Conservation (phyloP, 23 red algal genomes). For the Chondrus crispus region DNA sequence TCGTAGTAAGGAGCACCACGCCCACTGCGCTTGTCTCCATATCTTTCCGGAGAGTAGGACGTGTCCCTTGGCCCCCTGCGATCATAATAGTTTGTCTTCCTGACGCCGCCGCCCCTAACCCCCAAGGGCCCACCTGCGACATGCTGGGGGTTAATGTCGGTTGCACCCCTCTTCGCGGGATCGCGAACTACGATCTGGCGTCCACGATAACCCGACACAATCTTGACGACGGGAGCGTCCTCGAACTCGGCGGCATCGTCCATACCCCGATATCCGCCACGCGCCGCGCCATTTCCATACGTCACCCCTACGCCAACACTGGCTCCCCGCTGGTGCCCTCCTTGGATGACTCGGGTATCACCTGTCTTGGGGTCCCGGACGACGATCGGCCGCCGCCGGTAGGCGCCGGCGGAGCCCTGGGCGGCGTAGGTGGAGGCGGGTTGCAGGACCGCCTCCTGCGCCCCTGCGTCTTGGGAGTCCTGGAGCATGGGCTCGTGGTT, state of each 20-base stretch:
- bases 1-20: not conserved
- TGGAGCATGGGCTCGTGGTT: constrained; percentile 34
- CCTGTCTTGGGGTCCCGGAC: constrained; percentile 57
- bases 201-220: constrained; percentile 39
- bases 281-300: no score
- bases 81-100: constrained; percentile 43
- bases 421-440: constrained; percentile 22
- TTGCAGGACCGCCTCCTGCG: not conserved
- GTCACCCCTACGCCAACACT: no score
- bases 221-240: constrained; percentile 28
- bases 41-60: constrained; percentile 27
- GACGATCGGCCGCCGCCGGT: constrained; percentile 46
- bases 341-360: constrained; percentile 36
- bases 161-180: constrained; percentile 12
- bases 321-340: no score
- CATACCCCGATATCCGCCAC: not conserved
- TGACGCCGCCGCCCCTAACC: constrained; percentile 11
- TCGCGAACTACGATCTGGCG: constrained; percentile 42
- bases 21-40: constrained; percentile 8
- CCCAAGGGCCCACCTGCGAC: not conserved
- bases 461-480: not conserved
- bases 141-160: not conserved
- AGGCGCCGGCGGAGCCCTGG: not conserved
- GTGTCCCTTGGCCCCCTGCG: constrained; percentile 9
- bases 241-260: constrained; percentile 19